phyloP scores from a whole-genome alignment of 2,329 filamentous ascomycete species.

The Sarocladiaceae sp. region DNA sequence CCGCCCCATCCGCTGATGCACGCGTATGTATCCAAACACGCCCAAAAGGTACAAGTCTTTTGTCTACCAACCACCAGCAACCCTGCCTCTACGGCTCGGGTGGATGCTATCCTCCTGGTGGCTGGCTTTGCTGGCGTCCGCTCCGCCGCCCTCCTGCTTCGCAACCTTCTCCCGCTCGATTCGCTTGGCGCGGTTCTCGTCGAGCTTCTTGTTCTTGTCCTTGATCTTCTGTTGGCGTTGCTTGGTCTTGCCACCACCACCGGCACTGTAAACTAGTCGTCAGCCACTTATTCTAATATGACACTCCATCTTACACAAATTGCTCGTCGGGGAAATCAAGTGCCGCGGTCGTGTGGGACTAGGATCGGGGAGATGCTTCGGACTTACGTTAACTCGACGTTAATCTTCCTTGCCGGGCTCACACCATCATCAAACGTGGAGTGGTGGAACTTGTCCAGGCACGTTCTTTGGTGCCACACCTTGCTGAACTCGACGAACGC shows the following conservation, averaged over 20 bases:
- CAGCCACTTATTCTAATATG: not conserved
- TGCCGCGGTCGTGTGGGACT: constrained; percentile 11
- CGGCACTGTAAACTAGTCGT: constrained; percentile 51
- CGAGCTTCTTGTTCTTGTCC: constrained; percentile 80
- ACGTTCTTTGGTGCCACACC: constrained; percentile 89
- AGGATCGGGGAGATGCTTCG: too few relatives aligned
- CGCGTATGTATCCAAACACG: not conserved
- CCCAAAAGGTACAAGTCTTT: too few relatives aligned
- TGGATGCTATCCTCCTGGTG: constrained; percentile 39
- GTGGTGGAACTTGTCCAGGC: constrained; percentile 87
- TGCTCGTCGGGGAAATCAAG: not conserved
- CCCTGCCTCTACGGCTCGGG: constrained; percentile 42
- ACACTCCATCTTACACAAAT: not conserved
- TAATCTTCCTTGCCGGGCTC: constrained; percentile 67
- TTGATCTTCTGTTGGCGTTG: constrained; percentile 71
- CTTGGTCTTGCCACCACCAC: constrained; percentile 77
- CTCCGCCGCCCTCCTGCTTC: constrained; percentile 22
- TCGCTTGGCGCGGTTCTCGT: constrained; percentile 55
- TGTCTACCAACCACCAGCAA: constrained; percentile 12
- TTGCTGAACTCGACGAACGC: constrained; percentile 87
- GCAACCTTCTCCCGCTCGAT: constrained; percentile 41
- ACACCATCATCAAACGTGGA: constrained; percentile 62
- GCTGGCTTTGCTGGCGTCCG: constrained; percentile 19
- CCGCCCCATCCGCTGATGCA: not conserved
- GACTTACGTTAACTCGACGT: constrained; percentile 82